Evolutionary conservation across 140 eudicot genomes (phyloP).

Genomic region (Eryngium alpinum): DNA sequence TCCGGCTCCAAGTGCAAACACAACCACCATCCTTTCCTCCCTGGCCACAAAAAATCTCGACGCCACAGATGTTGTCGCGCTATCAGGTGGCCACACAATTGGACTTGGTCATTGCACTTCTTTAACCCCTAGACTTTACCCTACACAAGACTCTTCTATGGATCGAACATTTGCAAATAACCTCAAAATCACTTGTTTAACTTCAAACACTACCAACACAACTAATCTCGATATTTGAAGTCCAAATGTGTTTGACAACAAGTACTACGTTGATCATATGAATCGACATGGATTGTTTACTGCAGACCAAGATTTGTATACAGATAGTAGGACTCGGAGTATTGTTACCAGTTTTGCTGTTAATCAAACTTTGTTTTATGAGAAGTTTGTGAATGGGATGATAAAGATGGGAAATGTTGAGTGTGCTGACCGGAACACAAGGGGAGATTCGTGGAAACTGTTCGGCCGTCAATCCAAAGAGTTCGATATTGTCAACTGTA

Average conservation of each 20-base stretch:
- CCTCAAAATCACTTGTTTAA: slow-evolving; percentile 36
- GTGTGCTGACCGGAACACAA: slow-evolving; percentile 42
- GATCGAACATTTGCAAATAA: slow-evolving; percentile 42
- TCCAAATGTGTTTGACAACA: slow-evolving; percentile 47
- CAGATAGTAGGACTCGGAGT: slow-evolving; percentile 32
- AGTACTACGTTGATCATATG: slow-evolving; percentile 43
- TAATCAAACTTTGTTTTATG: slow-evolving; percentile 34
- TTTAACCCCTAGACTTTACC: slow-evolving; percentile 38
- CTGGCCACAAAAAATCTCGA: slow-evolving; percentile 32
- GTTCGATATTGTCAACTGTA: slow-evolving; percentile 19
- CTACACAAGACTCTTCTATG: slow-evolving; percentile 46
- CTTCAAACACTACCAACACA: slow-evolving; percentile 25
- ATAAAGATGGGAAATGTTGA: slow-evolving; percentile 43
- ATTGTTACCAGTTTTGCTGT: slow-evolving; percentile 41
- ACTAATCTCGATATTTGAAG: slow-evolving; percentile 35
- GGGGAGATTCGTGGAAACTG: slow-evolving; percentile 53
- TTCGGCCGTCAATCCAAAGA: slow-evolving; percentile 32
- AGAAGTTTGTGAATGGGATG: slow-evolving; percentile 41
- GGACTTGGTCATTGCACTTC: slow-evolving; percentile 48
- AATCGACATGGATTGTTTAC: slow-evolving; percentile 44
- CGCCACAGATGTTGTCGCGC: slow-evolving; percentile 50
- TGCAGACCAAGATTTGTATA: slow-evolving; percentile 54
- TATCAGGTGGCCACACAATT: slow-evolving; percentile 68
- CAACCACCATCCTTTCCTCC: slow-evolving; percentile 32
- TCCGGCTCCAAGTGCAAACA: slow-evolving; percentile 36